phyloP scores from a whole-genome alignment of 768 basidiomycete species.

The Rhizopogon rudus region DNA sequence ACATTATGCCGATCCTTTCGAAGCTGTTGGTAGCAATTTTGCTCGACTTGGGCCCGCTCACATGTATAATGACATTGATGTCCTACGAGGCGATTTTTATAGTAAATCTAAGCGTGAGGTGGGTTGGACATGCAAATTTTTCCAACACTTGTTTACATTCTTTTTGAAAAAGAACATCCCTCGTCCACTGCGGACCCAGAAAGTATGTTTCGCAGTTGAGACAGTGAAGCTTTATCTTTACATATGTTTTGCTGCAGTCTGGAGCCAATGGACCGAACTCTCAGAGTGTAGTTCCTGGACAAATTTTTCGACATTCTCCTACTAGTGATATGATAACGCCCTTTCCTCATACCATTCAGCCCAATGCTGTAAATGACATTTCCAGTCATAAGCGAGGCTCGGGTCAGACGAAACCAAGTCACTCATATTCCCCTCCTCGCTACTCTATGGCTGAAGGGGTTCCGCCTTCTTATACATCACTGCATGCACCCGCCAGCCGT shows the following conservation, averaged over 20 bases:
- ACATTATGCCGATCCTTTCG: slow-evolving; percentile 37
- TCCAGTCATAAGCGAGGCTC: slow-evolving; percentile 1
- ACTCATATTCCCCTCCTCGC: slow-evolving; percentile 11
- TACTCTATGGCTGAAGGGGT: neutral
- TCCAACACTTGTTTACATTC: slow-evolving; percentile 4
- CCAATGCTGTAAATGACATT: neutral
- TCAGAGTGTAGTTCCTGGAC: slow-evolving; percentile 49
- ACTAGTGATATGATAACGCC: neutral
- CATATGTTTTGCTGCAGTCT: slow-evolving; percentile 7
- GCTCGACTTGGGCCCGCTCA: slow-evolving; percentile 7
- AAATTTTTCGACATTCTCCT: slow-evolving; percentile 35
- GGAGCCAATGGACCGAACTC: slow-evolving; percentile 30
- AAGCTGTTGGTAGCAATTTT: slow-evolving; percentile 40
- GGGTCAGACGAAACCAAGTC: slow-evolving; percentile 3
- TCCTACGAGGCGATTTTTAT: slow-evolving; percentile 1
- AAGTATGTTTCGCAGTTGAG: slow-evolving; percentile 12
- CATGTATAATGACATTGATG: neutral
- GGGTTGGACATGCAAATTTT: slow-evolving; percentile 7
- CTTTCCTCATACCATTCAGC: neutral
- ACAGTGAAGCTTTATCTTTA: slow-evolving; percentile 7
- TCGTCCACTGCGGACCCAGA: slow-evolving; percentile 9
- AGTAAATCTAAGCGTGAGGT: slow-evolving; percentile 15
- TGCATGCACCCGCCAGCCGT: slow-evolving; percentile 1
- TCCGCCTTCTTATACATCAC: neutral
- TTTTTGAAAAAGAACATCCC: slow-evolving; percentile 11